A percentile compares a stretch with the other conserved stretches of the same genome.
These are phyloP conservation scores for barrel medic (Medicago truncatula) DNA, from an alignment of 306 rosid species.

Conservation along the genomic window DNA sequence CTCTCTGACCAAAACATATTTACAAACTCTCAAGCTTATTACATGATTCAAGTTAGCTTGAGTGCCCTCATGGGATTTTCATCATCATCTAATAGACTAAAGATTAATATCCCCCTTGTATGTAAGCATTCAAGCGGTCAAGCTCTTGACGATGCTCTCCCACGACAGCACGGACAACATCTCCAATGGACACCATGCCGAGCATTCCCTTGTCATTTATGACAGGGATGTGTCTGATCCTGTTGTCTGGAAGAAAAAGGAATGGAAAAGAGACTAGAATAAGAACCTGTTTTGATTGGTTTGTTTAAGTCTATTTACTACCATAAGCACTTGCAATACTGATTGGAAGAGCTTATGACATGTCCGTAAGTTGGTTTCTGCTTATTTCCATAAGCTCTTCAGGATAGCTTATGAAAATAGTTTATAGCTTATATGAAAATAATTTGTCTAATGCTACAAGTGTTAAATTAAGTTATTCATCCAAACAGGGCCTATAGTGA, in stretches of 20 bases:
- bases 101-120: slow-evolving; percentile 91
- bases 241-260: slow-evolving; percentile 58
- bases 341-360: neutral
- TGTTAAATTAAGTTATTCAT: neutral
- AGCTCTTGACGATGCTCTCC: slow-evolving; percentile 96
- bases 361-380: neutral
- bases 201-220: slow-evolving; percentile 72
- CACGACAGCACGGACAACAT: slow-evolving; percentile 98
- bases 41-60: slow-evolving; percentile 47
- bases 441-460: neutral
- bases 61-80: slow-evolving; percentile 43
- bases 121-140: slow-evolving; percentile 87
- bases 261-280: neutral
- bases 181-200: slow-evolving; percentile 99
- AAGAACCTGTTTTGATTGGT: neutral
- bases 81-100: slow-evolving; percentile 44
- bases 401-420: neutral
- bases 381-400: too few relatives aligned
- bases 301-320: too few relatives aligned
- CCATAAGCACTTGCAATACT: neutral
- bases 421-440: neutral
- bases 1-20: slow-evolving; percentile 50
- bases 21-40: slow-evolving; percentile 67
- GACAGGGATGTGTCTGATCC: slow-evolving; percentile 99
- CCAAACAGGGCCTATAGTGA: neutral